Evolutionary conservation across 2,329 filamentous ascomycete genomes (phyloP).

Genomic region (Colletotrichum nymphaeae): DNA sequence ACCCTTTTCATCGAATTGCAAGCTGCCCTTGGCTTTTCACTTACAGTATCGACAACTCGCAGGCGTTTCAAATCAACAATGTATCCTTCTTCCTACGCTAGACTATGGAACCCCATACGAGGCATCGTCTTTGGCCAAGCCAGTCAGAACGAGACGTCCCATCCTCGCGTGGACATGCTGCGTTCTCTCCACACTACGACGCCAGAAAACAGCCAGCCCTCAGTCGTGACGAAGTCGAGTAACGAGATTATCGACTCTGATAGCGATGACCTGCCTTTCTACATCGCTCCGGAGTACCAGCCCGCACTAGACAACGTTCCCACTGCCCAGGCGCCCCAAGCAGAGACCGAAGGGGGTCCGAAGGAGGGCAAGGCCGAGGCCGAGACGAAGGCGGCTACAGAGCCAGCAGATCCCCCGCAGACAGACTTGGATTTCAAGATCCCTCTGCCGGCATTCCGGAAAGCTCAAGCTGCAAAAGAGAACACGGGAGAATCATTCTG

Average conservation of each 20-base stretch:
- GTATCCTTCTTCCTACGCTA: constrained; percentile 41
- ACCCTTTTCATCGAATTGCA: neutral
- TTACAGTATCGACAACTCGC: neutral
- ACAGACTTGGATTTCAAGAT: constrained; percentile 60
- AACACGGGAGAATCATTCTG: constrained; percentile 69
- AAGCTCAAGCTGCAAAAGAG: constrained; percentile 58
- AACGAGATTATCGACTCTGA: constrained; percentile 3
- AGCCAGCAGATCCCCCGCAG: constrained; percentile 45
- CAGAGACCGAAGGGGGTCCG: neutral
- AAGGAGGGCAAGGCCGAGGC: neutral
- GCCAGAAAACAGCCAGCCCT: neutral
- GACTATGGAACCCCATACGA: constrained; percentile 47
- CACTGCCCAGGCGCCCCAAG: neutral
- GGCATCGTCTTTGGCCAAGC: constrained; percentile 45
- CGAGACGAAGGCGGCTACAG: neutral
- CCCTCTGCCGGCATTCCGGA: constrained; percentile 55
- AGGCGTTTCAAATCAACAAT: constrained; percentile 39
- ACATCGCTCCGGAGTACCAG: constrained; percentile 16
- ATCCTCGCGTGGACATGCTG: constrained; percentile 4
- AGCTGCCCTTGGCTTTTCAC: neutral
- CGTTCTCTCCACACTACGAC: constrained; percentile 18
- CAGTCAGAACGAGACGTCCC: constrained; percentile 28
- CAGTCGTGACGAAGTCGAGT: neutral
- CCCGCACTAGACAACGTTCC: neutral
- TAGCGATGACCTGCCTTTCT: constrained; percentile 20